A percentile compares a stretch with the other conserved stretches of the same genome.
Conservation (phyloP, 371 early-diverging fungal species). For the Circinella minor region DNA sequence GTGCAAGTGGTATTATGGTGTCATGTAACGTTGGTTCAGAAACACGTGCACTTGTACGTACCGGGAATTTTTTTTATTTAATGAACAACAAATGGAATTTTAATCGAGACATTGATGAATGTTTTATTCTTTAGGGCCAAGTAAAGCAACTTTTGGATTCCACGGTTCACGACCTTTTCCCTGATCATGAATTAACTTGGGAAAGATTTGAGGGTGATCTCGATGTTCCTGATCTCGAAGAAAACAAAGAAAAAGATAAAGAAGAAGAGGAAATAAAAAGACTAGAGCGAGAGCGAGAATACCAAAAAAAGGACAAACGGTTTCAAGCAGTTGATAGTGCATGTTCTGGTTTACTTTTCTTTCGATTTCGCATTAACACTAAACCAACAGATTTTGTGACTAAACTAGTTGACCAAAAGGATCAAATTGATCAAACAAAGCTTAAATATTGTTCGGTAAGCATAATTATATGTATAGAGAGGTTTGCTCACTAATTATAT, state of each 20-base stretch:
- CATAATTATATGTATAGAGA: background rate
- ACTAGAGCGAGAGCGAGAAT: constrained; percentile 5
- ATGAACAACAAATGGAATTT: too few species aligned
- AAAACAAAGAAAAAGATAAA: constrained; percentile 21
- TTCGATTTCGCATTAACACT: constrained; percentile 56
- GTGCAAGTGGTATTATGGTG: constrained; percentile 46
- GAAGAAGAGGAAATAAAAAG: constrained; percentile 20
- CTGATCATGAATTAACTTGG: constrained; percentile 47
- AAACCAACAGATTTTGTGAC: constrained; percentile 49
- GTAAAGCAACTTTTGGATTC: constrained; percentile 45
- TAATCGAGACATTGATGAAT: too few species aligned
- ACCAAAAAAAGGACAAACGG: constrained; percentile 38
- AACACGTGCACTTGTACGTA: constrained; percentile 54
- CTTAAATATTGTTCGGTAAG: constrained; percentile 44
- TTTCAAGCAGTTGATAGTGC: constrained; percentile 61
- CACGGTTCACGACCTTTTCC: constrained; percentile 45
- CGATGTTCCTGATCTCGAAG: constrained; percentile 38
- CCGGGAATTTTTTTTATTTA: background rate
- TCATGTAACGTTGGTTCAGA: constrained; percentile 49
- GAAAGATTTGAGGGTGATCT: constrained; percentile 44
- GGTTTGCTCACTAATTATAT: too few species aligned
- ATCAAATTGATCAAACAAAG: constrained; percentile 19
- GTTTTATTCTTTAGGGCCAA: constrained; percentile 43
- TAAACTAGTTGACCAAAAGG: constrained; percentile 37
- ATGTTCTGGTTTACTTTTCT: constrained; percentile 57